These are phyloP conservation scores for Nissolia schottii DNA, from an alignment of 306 rosid species.

Conservation along the genomic window DNA sequence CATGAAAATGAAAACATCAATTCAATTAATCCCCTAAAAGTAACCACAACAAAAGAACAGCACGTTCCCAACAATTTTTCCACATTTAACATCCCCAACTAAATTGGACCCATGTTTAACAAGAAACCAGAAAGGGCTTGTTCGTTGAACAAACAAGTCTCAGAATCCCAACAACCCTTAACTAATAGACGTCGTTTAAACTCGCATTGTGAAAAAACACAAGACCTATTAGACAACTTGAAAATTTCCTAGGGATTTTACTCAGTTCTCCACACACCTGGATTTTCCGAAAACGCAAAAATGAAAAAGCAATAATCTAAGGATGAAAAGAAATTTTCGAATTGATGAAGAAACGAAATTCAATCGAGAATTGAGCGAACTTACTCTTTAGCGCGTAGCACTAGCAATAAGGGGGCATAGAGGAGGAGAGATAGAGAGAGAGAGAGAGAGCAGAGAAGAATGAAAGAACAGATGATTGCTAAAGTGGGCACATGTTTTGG, in stretches of 20 bases:
- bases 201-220: not conserved
- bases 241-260: not conserved
- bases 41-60: not conserved
- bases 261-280: not conserved
- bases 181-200: not conserved
- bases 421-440: not conserved
- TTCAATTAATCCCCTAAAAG: not conserved
- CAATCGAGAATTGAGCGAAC: not conserved
- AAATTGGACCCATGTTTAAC: not conserved
- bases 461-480: not conserved
- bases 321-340: not conserved
- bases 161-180: not conserved
- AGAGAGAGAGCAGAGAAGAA: not conserved
- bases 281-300: not conserved
- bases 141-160: not conserved
- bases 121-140: not conserved
- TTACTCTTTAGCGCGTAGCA: not conserved
- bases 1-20: not conserved
- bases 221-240: not conserved
- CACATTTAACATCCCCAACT: not conserved
- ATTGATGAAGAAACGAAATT: not conserved
- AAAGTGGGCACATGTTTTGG: not conserved
- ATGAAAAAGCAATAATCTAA: not conserved
- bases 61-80: not conserved
- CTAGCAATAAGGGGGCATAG: not conserved